phyloP scores from a whole-genome alignment of 257 asterid genomes.

The Gynochthodes officinalis region DNA sequence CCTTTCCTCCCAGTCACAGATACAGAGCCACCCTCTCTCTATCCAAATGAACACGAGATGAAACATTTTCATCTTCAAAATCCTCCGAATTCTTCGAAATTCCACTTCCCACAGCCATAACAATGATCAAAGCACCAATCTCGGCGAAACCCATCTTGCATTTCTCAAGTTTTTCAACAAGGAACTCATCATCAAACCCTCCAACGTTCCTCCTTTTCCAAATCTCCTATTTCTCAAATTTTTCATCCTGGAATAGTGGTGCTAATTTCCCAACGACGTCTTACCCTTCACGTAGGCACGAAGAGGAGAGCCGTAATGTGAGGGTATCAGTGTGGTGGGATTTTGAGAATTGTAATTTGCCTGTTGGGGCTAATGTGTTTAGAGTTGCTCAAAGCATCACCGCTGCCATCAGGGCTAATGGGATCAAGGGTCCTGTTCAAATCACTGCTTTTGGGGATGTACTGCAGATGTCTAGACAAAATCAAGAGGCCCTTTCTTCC shows the following conservation, averaged over 20 bases:
- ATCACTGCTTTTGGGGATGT: conserved; percentile 95
- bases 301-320: conserved; percentile 69
- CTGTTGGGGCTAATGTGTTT: conserved; percentile 50
- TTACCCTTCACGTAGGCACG: conserved; percentile 49
- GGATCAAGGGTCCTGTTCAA: conserved; percentile 80
- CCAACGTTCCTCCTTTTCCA: conserved; percentile 19
- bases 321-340: conserved; percentile 99
- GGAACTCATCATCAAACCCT: not conserved
- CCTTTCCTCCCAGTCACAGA: conserved; percentile 7
- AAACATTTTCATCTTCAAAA: conserved; percentile 5
- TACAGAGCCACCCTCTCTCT: not conserved
- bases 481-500: conserved; percentile 80
- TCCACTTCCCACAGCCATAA: not conserved
- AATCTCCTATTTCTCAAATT: conserved; percentile 28
- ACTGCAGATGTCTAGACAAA: conserved; percentile 67
- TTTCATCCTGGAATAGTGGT: conserved; percentile 10
- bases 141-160: conserved; percentile 33
- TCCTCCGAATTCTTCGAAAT: not conserved
- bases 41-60: conserved; percentile 4
- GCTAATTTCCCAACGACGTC: conserved; percentile 14
- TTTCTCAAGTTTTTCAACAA: conserved; percentile 24
- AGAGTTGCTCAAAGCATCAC: conserved; percentile 63
- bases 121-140: conserved; percentile 35
- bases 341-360: conserved; percentile 76
- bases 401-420: conserved; percentile 71